phyloP scores from a whole-genome alignment of 208 protist genomes.

The Acanthamoeba healyi region DNA sequence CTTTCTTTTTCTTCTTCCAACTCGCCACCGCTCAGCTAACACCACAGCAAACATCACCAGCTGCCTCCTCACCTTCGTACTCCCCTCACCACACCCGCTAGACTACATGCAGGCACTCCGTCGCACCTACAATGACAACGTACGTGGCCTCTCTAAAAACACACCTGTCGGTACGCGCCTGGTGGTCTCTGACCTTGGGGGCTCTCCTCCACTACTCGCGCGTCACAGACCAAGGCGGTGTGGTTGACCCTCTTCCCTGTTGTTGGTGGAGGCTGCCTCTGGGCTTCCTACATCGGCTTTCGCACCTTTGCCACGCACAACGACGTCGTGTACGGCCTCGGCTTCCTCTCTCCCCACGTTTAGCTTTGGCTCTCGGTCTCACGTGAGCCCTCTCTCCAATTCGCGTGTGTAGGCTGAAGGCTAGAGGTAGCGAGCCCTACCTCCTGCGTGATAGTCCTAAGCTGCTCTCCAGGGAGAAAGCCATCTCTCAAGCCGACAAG shows the following conservation, averaged over 20 bases:
- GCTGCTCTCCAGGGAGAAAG: not conserved
- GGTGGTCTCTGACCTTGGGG: too few species aligned
- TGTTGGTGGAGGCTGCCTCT: conserved; percentile 17
- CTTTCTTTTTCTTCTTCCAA: not conserved
- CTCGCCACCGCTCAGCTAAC: not conserved
- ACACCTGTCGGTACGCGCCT: too few species aligned
- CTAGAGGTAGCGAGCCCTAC: conserved; percentile 26
- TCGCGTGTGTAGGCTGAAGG: conserved; percentile 4
- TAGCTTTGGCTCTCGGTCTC: not conserved
- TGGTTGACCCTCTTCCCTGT: conserved; percentile 57
- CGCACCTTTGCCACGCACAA: conserved; percentile 47
- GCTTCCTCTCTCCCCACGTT: too few species aligned
- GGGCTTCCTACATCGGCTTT: conserved; percentile 41
- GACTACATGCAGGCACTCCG: not conserved
- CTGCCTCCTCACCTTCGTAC: not conserved
- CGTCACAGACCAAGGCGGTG: conserved; percentile 30
- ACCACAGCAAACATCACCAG: not conserved
- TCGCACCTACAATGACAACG: conserved; percentile 50
- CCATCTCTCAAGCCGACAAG: not conserved
- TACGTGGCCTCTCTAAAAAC: not conserved
- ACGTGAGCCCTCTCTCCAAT: not conserved
- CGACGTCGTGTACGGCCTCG: conserved; percentile 52
- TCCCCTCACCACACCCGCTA: not conserved
- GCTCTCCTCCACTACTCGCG: too few species aligned
- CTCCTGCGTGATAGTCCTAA: not conserved